Evolutionary conservation across 208 protist genomes (phyloP).

Genomic region (Leishmania martiniquensis): DNA sequence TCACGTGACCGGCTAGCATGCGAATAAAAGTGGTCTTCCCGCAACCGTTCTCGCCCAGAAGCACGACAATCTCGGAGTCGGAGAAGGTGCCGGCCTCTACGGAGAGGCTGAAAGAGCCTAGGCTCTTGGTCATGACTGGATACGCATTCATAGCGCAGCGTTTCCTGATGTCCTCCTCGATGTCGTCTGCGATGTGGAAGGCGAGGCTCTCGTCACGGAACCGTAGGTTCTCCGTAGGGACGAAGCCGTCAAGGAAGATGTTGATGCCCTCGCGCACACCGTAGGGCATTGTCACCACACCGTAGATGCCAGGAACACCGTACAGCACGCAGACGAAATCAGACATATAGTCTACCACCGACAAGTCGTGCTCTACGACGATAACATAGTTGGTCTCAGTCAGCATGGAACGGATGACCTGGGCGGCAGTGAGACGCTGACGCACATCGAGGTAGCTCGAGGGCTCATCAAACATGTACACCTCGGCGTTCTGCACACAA

Average conservation of each 20-base stretch:
- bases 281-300: slow-evolving; percentile 99
- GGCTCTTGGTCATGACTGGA: slow-evolving; percentile 97
- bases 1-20: slow-evolving; percentile 97
- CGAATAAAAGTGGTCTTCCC: slow-evolving; percentile 99
- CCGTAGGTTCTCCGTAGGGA: slow-evolving; percentile 99
- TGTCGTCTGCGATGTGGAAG: slow-evolving; percentile 94
- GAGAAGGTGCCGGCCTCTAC: slow-evolving; percentile 96
- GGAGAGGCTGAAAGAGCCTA: slow-evolving; percentile 95
- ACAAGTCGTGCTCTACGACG: slow-evolving; percentile 99
- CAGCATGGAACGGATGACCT: slow-evolving; percentile 96
- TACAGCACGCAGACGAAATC: slow-evolving; percentile 99
- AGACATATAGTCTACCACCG: slow-evolving; percentile 99
- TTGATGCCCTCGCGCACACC: slow-evolving; percentile 99
- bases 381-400: slow-evolving; percentile 97
- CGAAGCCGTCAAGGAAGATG: slow-evolving; percentile 99
- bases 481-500: slow-evolving; percentile 88
- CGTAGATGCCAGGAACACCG: slow-evolving; percentile 99
- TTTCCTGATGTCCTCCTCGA: slow-evolving; percentile 81
- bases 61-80: slow-evolving; percentile 99
- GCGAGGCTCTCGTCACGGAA: slow-evolving; percentile 98
- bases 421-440: slow-evolving; percentile 98
- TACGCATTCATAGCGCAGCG: slow-evolving; percentile 91
- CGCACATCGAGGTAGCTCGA: slow-evolving; percentile 99
- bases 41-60: slow-evolving; percentile 99
- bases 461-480: slow-evolving; percentile 99